Conservation (phyloP, 192 early-diverging fungal genomes). For the Umbelopsis isabellina region DNA sequence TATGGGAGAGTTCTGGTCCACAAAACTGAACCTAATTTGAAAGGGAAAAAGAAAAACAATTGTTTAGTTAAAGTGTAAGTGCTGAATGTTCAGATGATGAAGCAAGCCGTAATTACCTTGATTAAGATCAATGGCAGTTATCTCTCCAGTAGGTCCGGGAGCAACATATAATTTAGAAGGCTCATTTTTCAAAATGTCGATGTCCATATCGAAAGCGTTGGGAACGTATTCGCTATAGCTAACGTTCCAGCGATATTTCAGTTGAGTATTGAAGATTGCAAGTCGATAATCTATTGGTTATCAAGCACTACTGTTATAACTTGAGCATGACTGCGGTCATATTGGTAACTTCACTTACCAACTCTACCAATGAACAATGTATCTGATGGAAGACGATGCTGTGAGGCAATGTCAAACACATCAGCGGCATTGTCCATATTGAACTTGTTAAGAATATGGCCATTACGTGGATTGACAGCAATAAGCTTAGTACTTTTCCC, state of each 20-base stretch:
- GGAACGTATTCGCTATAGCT: slow-evolving; percentile 51
- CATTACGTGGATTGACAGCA: slow-evolving; percentile 70
- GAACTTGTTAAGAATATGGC: slow-evolving; percentile 61
- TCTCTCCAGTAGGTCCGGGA: slow-evolving; percentile 35
- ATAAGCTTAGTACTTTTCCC: slow-evolving; percentile 67
- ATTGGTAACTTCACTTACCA: slow-evolving; percentile 36
- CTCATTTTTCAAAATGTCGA: slow-evolving; percentile 20
- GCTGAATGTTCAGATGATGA: neutral
- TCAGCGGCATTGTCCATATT: slow-evolving; percentile 46
- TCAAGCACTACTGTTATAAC: neutral
- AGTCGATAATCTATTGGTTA: slow-evolving; percentile 57
- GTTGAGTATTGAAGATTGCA: slow-evolving; percentile 51
- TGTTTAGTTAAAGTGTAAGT: no score
- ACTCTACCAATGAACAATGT: slow-evolving; percentile 41
- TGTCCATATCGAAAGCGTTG: slow-evolving; percentile 34
- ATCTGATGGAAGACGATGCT: slow-evolving; percentile 34
- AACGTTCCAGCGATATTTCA: slow-evolving; percentile 39
- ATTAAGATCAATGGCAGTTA: slow-evolving; percentile 39
- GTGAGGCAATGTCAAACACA: slow-evolving; percentile 25
- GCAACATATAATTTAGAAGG: slow-evolving; percentile 41
- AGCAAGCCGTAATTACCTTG: slow-evolving; percentile 23
- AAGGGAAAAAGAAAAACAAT: neutral
- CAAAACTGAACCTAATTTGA: slow-evolving; percentile 40
- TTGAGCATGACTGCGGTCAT: neutral
- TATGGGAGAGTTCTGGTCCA: slow-evolving; percentile 57